Evolutionary conservation across 1,284 basidiomycete genomes (phyloP).

Genomic region (Papiliotrema nemorosa): DNA sequence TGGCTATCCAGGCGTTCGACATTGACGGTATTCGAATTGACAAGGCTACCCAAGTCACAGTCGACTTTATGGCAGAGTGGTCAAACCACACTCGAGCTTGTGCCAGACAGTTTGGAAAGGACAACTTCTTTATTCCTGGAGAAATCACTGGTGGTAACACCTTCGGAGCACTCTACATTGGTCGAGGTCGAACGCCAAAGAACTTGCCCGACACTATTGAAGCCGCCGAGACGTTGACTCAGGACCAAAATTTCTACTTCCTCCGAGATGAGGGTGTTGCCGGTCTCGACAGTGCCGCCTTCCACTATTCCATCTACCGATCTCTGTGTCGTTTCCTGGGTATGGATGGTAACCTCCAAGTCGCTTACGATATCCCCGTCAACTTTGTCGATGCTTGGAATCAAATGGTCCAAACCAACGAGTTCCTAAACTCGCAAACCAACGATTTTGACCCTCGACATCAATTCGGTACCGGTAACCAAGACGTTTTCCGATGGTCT

Average conservation of each 20-base stretch:
- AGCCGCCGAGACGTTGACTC: constrained; percentile 58
- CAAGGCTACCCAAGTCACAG: constrained; percentile 84
- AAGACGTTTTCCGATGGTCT: constrained; percentile 90
- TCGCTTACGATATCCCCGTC: constrained; percentile 72
- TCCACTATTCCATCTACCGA: constrained; percentile 90
- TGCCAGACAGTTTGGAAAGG: constrained; percentile 66
- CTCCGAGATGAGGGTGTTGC: constrained; percentile 62
- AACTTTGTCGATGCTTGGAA: constrained; percentile 87
- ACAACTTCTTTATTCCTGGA: constrained; percentile 82
- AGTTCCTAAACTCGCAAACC: constrained; percentile 70
- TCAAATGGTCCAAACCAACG: constrained; percentile 79
- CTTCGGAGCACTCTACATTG: constrained; percentile 79
- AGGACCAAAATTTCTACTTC: constrained; percentile 66
- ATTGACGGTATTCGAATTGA: constrained; percentile 90
- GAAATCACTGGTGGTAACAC: constrained; percentile 93
- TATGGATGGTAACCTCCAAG: constrained; percentile 87
- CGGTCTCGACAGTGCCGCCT: constrained; percentile 72
- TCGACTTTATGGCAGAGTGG: constrained; percentile 74
- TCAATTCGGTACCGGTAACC: constrained; percentile 84
- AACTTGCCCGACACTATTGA: constrained; percentile 58
- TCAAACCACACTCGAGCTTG: constrained; percentile 67
- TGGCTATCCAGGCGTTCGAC: constrained; percentile 79
- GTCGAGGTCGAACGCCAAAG: constrained; percentile 75
- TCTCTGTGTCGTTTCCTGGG: constrained; percentile 75
- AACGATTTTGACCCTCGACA: constrained; percentile 73